Evolutionary conservation across 2,329 filamentous ascomycete species (phyloP), one percentile per base, ranked within the genome.

Genomic region (Trichoderma sp.): DNA sequence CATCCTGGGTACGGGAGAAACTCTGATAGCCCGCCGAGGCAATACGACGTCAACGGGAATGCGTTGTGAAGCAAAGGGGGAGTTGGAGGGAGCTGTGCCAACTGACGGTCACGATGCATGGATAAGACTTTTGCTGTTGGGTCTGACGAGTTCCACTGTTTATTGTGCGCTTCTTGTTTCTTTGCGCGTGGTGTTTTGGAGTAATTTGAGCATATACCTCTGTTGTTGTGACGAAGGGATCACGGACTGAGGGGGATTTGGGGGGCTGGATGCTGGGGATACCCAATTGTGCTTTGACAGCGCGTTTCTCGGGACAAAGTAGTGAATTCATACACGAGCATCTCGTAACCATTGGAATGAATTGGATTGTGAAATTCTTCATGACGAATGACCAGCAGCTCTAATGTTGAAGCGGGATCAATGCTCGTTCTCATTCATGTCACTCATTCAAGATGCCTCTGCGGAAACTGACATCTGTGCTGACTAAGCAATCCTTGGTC

Each of bases 1-100:
- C 82, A 83, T 58, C 82, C 82, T 0, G 82, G 81, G 0, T 79
- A 80, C 52, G 80, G 81, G 17, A 75, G 80, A 66, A 72, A 76
- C 28, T 69, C 70, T 7, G 67, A 71, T 43, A 71, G 69, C 52
- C 69, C 67, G 15, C 69, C 72, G 17, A 60, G 68, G 51, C 69
- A 67, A 34, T 69, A 71, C 30, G 66, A 63, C 17, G 54, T 63
- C 50, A 64, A 47, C 3, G 66, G 63, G 10, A 58, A 64, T 9
- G 60, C 50, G 19, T 26, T 19, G 21, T 56, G 26, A 61, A 24
- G 52, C 10, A 15, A 21, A n/a, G 1, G 34, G 34, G 34, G 10
- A 39, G 1, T 10, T 39, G 34, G 34, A 39, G 34, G 34, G 10
- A 39, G 34, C 2, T 45, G 45, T 56, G 43, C 63, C n/a, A 59